These are phyloP conservation scores for Primulina tabacum DNA, from an alignment of 257 asterid genomes.

Conservation along the genomic window DNA sequence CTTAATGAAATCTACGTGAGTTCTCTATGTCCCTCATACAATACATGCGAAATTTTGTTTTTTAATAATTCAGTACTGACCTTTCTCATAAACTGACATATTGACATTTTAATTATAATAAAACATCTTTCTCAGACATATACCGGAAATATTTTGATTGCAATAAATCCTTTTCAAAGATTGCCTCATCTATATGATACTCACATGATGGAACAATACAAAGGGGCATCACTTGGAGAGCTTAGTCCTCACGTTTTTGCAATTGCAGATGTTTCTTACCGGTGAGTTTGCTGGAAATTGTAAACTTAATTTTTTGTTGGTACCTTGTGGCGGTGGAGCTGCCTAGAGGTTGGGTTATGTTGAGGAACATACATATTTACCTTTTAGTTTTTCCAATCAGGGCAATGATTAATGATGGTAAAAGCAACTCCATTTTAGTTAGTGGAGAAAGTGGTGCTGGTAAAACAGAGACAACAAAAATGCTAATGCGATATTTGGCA, in stretches of 20 bases:
- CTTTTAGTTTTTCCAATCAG: slow-evolving; percentile 41
- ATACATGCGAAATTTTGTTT: slow-evolving; percentile 10
- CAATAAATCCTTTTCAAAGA: slow-evolving; percentile 97
- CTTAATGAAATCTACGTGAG: slow-evolving; percentile 97
- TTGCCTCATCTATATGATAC: slow-evolving; percentile 96
- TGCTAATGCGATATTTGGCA: slow-evolving; percentile 98
- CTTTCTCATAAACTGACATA: slow-evolving; percentile 15
- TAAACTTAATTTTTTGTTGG: slow-evolving; percentile 11
- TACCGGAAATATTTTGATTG: slow-evolving; percentile 96
- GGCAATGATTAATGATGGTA: slow-evolving; percentile 93
- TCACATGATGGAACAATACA: slow-evolving; percentile 99
- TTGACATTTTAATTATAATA: slow-evolving; percentile 11
- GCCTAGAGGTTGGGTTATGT: slow-evolving; percentile 13
- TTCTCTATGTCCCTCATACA: slow-evolving; percentile 18
- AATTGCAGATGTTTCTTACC: slow-evolving; percentile 90
- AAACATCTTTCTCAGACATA: slow-evolving; percentile 66
- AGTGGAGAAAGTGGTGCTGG: slow-evolving; percentile 99
- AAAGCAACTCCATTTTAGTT: slow-evolving; percentile 96
- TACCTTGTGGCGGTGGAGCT: slow-evolving; percentile 18
- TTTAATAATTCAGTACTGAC: slow-evolving; percentile 8
- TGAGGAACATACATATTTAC: slow-evolving; percentile 20
- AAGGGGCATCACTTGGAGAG: slow-evolving; percentile 97
- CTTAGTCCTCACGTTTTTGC: slow-evolving; percentile 99
- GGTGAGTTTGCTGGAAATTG: slow-evolving; percentile 41
- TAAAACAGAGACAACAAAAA: slow-evolving; percentile 97